Base-by-base conservation (phyloP, 1,284 basidiomycete genomes). In the Leccinum cinnamomeum region DNA sequence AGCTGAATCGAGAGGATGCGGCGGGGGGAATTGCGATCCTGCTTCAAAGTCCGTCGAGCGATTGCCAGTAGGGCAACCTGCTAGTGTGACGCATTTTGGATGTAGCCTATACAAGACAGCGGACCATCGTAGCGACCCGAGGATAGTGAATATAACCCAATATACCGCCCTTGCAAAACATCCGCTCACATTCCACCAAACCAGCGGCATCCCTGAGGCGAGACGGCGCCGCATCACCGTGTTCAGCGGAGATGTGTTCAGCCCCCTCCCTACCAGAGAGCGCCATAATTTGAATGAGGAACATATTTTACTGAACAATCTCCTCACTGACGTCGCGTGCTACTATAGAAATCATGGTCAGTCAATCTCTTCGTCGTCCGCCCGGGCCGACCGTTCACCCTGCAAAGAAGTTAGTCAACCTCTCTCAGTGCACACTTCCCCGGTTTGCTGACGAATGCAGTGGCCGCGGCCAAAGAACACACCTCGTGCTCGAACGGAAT, bases 231-330 rank as follows among this genome's bases (percentile, higher is more conserved):
- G 57, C 35, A 53, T 60, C 16, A 57, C 33, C 16, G n/a, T 61
- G 18, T 67, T 61, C 58, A 59, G 62, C 11, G 64, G 68, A 20
- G 70, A 72, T 50, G 60, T 54, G 0, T 64, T 66, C 46, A 65
- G 65, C 18, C 72, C 20, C 73, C 46, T 68, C 69, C 10, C 61
- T 66, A 3, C 59, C 63, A 3, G 67, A 67, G 62, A 66, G 62
- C 41, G 61, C 63, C 16, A 60, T 70, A 25, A 58, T 63, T 8
- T 39, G 58, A 67, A 71, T 60, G 69, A 64, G 16, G 62, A 61
- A 54, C 53, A 70, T 7, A 60, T 60, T 50, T 37, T 57, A 28
- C 56, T 67, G 30, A 66, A 62, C 25, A 60, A 59, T 23, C 59
- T 71, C 37, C 46, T 70, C 16, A 4, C 62, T 8, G 64, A 70